Conservation (phyloP, 805 yeast species). For the Ogataea pignaliae region DNA sequence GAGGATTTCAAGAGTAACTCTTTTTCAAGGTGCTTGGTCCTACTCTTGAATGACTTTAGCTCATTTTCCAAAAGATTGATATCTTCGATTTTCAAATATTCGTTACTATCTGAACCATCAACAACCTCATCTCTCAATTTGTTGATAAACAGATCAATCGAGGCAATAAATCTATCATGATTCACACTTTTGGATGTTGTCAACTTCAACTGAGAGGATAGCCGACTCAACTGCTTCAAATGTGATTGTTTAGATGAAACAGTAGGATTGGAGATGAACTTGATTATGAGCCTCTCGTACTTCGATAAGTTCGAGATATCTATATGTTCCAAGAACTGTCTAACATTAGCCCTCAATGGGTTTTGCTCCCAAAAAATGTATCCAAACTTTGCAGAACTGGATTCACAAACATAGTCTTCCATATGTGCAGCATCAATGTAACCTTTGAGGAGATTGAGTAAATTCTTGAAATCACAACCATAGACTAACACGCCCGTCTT, state of each 20-base stretch:
- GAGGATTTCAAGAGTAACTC: too few relatives aligned
- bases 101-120: neutral
- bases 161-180: constrained; percentile 10
- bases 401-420: constrained; percentile 8
- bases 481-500: constrained; percentile 3
- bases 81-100: neutral
- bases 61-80: too few relatives aligned
- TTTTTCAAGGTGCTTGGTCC: too few relatives aligned
- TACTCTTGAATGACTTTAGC: too few relatives aligned
- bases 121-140: constrained; percentile 10
- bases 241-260: constrained; percentile 8
- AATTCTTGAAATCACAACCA: constrained; percentile 14
- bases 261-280: constrained; percentile 8
- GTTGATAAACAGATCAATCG: constrained; percentile 14
- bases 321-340: constrained; percentile 6
- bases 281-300: constrained; percentile 9
- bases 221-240: constrained; percentile 4
- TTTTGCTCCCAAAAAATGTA: constrained; percentile 25
- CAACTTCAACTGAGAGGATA: constrained; percentile 11
- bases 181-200: constrained; percentile 2
- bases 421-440: constrained; percentile 8
- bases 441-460: constrained; percentile 15
- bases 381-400: constrained; percentile 10
- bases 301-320: neutral
- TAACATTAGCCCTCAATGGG: constrained; percentile 13